These are phyloP conservation scores for Microbotryum violaceum DNA, from an alignment of 1,284 basidiomycete species.

Conservation along the genomic window DNA sequence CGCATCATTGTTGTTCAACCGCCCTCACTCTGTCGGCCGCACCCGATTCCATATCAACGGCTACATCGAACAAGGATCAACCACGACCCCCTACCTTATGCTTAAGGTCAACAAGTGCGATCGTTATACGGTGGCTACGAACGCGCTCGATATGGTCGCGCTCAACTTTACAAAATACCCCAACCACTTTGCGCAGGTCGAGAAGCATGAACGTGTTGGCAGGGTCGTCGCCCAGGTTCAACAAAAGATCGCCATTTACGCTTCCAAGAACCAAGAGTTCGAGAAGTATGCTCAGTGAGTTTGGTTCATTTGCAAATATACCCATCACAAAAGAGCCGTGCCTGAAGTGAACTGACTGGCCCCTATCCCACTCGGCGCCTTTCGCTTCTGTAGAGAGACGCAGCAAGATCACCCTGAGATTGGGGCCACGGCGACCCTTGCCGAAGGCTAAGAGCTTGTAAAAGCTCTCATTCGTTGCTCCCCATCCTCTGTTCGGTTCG, in stretches of 20 bases:
- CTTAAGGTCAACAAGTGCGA: slow-evolving; percentile 45
- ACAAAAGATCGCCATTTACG: slow-evolving; percentile 41
- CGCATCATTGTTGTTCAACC: slow-evolving; percentile 40
- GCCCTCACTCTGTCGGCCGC: slow-evolving; percentile 41
- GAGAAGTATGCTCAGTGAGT: slow-evolving; percentile 40
- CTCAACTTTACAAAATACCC: too few relatives aligned
- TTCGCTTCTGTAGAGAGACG: too few relatives aligned
- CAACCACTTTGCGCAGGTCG: not conserved
- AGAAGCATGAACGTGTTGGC: slow-evolving; percentile 25
- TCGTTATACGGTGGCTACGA: slow-evolving; percentile 44
- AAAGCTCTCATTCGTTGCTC: too few relatives aligned
- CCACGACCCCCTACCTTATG: slow-evolving; percentile 46
- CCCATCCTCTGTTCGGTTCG: too few relatives aligned
- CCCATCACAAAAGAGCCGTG: not conserved
- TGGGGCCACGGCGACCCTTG: slow-evolving; percentile 12
- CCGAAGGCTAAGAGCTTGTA: slow-evolving; percentile 10
- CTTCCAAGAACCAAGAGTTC: slow-evolving; percentile 41
- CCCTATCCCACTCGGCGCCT: too few relatives aligned
- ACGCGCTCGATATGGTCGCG: slow-evolving; percentile 40
- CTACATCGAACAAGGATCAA: slow-evolving; percentile 46
- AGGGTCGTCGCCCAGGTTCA: slow-evolving; percentile 40
- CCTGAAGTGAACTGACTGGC: not conserved
- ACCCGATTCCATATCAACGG: slow-evolving; percentile 43
- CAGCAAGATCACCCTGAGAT: slow-evolving; percentile 24
- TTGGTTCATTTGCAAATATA: not conserved